A percentile compares a stretch with the other conserved stretches of the same genome.
phyloP scores from a whole-genome alignment of 2,329 filamentous ascomycete genomes.

The Scleromitrula shiraiana region DNA sequence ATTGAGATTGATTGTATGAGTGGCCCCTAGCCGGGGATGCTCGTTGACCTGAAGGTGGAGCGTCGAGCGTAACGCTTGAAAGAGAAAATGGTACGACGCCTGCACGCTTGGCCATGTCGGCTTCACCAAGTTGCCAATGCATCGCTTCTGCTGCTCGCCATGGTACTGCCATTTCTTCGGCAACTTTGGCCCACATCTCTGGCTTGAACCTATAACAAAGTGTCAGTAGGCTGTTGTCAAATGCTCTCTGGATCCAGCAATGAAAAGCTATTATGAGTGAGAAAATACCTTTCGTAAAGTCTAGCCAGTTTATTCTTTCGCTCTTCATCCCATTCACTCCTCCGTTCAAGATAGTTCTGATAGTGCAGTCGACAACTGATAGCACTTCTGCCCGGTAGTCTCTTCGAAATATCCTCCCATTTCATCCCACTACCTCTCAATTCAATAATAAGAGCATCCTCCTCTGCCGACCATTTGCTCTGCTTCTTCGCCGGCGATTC shows the following conservation, averaged over 20 bases:
- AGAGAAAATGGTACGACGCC: constrained; percentile 81
- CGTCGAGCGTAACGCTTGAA: constrained; percentile 47
- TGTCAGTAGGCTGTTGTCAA: constrained; percentile 10
- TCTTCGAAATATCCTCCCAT: constrained; percentile 96
- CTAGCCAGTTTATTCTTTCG: constrained; percentile 93
- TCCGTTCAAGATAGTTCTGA: constrained; percentile 91
- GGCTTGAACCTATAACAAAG: constrained; percentile 68
- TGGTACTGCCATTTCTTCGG: constrained; percentile 88
- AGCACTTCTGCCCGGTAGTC: constrained; percentile 79
- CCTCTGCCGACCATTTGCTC: constrained; percentile 92
- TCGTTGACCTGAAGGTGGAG: constrained; percentile 32
- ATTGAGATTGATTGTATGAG: constrained; percentile 24
- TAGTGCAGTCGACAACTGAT: constrained; percentile 94
- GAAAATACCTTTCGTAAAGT: constrained; percentile 78
- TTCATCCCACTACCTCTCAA: constrained; percentile 89
- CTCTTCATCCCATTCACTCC: constrained; percentile 94
- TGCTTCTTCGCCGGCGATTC: constrained; percentile 83
- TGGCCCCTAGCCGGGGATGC: constrained; percentile 34
- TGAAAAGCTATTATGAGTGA: too few relatives aligned
- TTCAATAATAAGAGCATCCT: constrained; percentile 90
- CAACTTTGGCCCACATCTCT: constrained; percentile 96
- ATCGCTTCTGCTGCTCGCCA: constrained; percentile 95
- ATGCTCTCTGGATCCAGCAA: too few relatives aligned
- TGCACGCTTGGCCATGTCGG: constrained; percentile 87
- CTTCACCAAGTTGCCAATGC: constrained; percentile 94